Conservation (phyloP, 768 basidiomycete genomes). For the Favolaschia claudopus region DNA sequence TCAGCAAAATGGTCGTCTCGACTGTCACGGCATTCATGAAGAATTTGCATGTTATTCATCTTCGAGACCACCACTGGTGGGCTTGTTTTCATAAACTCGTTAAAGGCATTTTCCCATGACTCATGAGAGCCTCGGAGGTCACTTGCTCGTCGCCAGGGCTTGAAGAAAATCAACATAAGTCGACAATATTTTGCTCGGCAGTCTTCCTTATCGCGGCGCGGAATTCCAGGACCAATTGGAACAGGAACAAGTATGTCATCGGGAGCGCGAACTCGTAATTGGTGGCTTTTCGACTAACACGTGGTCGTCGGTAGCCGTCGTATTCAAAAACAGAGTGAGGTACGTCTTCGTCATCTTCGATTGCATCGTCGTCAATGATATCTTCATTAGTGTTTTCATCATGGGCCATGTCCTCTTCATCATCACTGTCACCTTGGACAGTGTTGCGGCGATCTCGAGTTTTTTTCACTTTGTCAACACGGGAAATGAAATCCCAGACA, state of each 20-base stretch:
- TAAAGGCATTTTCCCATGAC: conserved; percentile 41
- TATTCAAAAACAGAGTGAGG: neutral
- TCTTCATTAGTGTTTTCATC: neutral
- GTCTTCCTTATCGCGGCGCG: conserved; percentile 34
- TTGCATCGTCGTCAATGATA: conserved; percentile 14
- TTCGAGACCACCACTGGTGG: conserved; percentile 7
- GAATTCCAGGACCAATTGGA: conserved; percentile 43
- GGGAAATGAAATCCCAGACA: conserved; percentile 40
- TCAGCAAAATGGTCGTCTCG: conserved; percentile 13
- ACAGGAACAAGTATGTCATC: conserved; percentile 35
- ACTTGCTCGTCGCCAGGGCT: conserved; percentile 43
- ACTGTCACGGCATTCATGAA: conserved; percentile 35
- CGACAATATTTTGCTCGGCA: conserved; percentile 33
- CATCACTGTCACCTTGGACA: neutral
- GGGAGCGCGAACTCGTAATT: conserved; percentile 9
- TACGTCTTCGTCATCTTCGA: neutral
- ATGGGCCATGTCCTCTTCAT: neutral
- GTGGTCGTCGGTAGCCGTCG: neutral
- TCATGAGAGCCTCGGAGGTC: conserved; percentile 32
- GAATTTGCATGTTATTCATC: conserved; percentile 49
- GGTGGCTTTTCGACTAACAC: conserved; percentile 24
- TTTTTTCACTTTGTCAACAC: conserved; percentile 30
- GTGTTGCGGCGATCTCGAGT: neutral
- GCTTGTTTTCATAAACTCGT: conserved; percentile 15
- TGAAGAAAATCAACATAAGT: conserved; percentile 51